Conservation (phyloP, 345 rosid genomes). For the Eucalyptus leucophloia region DNA sequence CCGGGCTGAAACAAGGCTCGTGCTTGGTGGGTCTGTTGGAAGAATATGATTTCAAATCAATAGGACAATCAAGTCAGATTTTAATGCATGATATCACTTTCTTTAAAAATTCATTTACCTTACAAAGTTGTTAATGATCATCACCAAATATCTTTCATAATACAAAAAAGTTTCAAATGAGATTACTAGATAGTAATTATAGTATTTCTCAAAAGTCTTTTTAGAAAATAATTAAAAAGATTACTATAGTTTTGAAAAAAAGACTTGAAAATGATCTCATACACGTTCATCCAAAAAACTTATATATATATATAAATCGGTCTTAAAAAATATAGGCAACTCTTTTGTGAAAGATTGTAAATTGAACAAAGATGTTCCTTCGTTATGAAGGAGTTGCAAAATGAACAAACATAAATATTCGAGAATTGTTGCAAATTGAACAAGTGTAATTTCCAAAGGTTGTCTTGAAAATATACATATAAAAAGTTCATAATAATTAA, state of each 20-base stretch:
- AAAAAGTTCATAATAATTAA: too few relatives aligned
- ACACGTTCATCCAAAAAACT: too few relatives aligned
- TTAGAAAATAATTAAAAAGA: fast-evolving
- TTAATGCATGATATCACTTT: fast-evolving
- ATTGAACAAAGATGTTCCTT: too few relatives aligned
- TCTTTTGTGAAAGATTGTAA: too few relatives aligned
- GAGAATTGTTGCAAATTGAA: too few relatives aligned
- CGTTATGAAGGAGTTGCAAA: fast-evolving
- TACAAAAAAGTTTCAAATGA: fast-evolving
- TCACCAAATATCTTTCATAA: fast-evolving
- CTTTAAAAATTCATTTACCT: fast-evolving
- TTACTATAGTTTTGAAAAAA: fast-evolving
- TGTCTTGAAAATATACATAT: too few relatives aligned
- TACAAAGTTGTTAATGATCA: fast-evolving
- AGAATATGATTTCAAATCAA: fast-evolving
- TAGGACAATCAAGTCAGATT: fast-evolving
- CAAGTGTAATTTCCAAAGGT: fast-evolving
- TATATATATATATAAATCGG: too few relatives aligned
- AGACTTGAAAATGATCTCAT: fast-evolving
- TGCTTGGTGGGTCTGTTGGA: fast-evolving
- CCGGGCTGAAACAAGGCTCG: fast-evolving
- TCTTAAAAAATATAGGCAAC: too few relatives aligned
- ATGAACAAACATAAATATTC: fast-evolving
- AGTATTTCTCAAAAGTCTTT: fast-evolving
- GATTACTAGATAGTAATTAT: fast-evolving